A percentile compares a stretch with the other conserved stretches of the same genome.
These are phyloP conservation scores for Cladophialophora yegresii DNA, from an alignment of 2,329 filamentous ascomycete species.

Conservation along the genomic window DNA sequence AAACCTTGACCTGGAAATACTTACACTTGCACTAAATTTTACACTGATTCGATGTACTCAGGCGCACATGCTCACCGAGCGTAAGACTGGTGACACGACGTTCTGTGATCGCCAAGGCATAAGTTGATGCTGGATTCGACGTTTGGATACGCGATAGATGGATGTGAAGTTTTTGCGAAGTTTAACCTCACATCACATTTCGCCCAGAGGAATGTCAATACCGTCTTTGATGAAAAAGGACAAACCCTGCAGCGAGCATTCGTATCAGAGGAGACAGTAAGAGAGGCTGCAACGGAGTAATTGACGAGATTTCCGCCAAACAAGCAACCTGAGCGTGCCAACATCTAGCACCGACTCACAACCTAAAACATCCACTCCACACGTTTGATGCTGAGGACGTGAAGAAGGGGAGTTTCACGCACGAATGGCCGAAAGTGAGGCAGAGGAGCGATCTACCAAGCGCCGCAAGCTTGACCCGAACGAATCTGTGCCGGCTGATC, in stretches of 20 bases:
- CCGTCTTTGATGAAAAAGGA: background rate
- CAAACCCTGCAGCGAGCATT: background rate
- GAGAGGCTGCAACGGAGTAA: background rate
- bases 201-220: background rate
- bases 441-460: conserved; percentile 58
- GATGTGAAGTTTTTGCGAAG: background rate
- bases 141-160: background rate
- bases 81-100: background rate
- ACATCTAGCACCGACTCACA: background rate
- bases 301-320: background rate
- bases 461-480: conserved; percentile 55
- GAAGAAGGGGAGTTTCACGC: background rate
- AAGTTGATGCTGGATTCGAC: background rate
- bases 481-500: conserved; percentile 18
- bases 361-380: background rate
- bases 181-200: background rate
- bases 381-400: background rate
- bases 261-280: background rate
- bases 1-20: background rate
- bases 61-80: background rate
- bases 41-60: background rate
- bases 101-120: background rate
- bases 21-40: background rate
- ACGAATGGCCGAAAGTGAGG: conserved; percentile 50
- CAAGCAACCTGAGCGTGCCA: background rate